Base-by-base conservation (phyloP, 1,284 basidiomycete genomes). In the Ganoderma sinense region DNA sequence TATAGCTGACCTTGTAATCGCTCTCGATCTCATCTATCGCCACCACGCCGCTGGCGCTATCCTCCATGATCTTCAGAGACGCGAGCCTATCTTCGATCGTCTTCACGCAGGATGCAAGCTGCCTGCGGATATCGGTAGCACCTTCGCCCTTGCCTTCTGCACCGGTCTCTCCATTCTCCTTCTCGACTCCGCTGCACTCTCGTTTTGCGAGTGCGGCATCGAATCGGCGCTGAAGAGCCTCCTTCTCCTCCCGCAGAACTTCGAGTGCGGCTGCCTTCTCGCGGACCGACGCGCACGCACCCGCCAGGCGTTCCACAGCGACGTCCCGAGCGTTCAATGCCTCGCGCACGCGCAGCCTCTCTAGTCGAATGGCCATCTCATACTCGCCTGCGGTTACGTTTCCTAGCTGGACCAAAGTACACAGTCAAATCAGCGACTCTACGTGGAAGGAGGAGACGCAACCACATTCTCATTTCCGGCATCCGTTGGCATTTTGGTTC, bases 321-420 rank as follows among this genome's bases (percentile, higher is more conserved):
- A 84, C 85, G 76, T 94, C 92, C 55, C 92, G 87, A 36, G 91
- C 91, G 45, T 80, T 82, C 65, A 90, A 78, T 1, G 89, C 90
- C 74, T 93, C 91, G 20, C 79, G 77, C 2, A 88, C 84, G 53
- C 87, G 87, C 69, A 87, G 73, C 61, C 84, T 83, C 73, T 92
- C 90, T 39, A 88, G 79, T 69, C 89, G 85, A 23, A 91, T 58
- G 26, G 51, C 39, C 73, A 71, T 71, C 2, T 74, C 68, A 18
- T 69, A 55, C 48, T 76, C 73, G 4, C 14, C 23, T 61, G 59
- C 36, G 13, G 58, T 60, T 11, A 31, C 29, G 18, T 31, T 31
- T 55, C 29, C 53, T 55, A 13, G 53, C 53, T 55, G 14, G 14
- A 31, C 29, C 23, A 16, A 4, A 4, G 48, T 26, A 10, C 3